Conservation (phyloP, 2,329 filamentous ascomycete species). For the Hypoxylon sp. region DNA sequence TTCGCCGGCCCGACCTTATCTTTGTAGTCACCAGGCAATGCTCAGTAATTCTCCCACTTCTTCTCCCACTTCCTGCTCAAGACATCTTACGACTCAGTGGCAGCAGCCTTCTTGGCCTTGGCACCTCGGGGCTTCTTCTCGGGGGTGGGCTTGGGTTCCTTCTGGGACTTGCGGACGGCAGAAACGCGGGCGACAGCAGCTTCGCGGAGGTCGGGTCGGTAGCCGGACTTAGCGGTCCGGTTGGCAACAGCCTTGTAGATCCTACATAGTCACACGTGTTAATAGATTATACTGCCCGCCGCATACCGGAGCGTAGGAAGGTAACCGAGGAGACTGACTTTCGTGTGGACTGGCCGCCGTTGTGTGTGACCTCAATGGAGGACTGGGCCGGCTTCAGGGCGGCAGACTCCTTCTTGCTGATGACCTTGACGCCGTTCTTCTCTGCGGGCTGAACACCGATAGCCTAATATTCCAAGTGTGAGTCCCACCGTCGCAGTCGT, state of each 20-base stretch:
- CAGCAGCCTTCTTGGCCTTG: slow-evolving; percentile 80
- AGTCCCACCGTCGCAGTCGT: slow-evolving; percentile 37
- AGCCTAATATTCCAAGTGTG: slow-evolving; percentile 68
- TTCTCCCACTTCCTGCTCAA: slow-evolving; percentile 10
- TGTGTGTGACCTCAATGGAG: slow-evolving; percentile 75
- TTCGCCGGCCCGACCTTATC: slow-evolving; percentile 43
- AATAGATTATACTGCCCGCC: slow-evolving; percentile 1
- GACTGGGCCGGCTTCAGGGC: slow-evolving; percentile 78
- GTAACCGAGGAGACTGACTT: slow-evolving; percentile 71
- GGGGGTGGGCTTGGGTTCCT: slow-evolving; percentile 79
- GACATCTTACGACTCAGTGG: slow-evolving; percentile 56
- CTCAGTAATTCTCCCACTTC: slow-evolving; percentile 8
- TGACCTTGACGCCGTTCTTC: slow-evolving; percentile 83
- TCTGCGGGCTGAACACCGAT: slow-evolving; percentile 81
- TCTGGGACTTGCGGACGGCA: slow-evolving; percentile 84
- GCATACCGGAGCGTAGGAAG: not conserved
- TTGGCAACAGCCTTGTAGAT: slow-evolving; percentile 91
- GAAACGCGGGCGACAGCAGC: slow-evolving; percentile 87
- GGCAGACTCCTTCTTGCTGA: slow-evolving; percentile 84
- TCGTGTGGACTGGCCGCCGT: slow-evolving; percentile 78
- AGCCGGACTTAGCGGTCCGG: slow-evolving; percentile 83
- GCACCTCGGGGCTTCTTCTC: slow-evolving; percentile 82
- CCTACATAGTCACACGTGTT: slow-evolving; percentile 60
- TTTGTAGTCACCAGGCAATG: slow-evolving; percentile 38
- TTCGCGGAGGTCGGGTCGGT: slow-evolving; percentile 83